Evolutionary conservation across 331 rosid species (phyloP).

Genomic region (Acacia concinna): DNA sequence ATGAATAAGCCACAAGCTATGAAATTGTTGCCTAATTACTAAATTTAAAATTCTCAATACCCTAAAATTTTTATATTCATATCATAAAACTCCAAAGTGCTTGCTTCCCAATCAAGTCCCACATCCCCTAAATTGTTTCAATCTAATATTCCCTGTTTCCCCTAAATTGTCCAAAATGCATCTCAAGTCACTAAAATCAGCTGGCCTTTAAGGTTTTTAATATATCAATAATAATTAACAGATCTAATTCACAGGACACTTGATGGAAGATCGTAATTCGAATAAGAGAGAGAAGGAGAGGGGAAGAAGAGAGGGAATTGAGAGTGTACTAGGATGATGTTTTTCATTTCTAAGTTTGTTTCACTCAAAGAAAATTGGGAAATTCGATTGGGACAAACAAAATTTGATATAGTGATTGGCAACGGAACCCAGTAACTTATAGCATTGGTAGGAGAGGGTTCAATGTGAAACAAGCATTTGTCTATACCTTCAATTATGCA

Average conservation of each 20-base stretch:
- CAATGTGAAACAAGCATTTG: constrained; percentile 3
- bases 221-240: background rate
- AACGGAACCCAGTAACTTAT: background rate
- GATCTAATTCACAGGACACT: background rate
- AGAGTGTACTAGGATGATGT: background rate
- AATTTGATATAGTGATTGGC: background rate
- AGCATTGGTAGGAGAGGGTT: constrained; percentile 8
- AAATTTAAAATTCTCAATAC: background rate
- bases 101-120: background rate
- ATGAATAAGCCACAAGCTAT: background rate
- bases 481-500: constrained; percentile 61
- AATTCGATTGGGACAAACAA: background rate
- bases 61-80: background rate
- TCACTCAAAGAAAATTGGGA: background rate
- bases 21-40: background rate
- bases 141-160: background rate
- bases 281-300: background rate
- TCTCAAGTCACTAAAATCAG: background rate
- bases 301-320: background rate
- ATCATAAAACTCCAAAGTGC: background rate
- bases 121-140: background rate
- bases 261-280: background rate
- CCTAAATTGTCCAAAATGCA: background rate
- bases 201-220: background rate
- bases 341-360: background rate